Percentiles rank a stretch among this genome's conserved stretches.
Conservation (phyloP, 2,329 filamentous ascomycete species). For the Ceratocystiopsis sp. region DNA sequence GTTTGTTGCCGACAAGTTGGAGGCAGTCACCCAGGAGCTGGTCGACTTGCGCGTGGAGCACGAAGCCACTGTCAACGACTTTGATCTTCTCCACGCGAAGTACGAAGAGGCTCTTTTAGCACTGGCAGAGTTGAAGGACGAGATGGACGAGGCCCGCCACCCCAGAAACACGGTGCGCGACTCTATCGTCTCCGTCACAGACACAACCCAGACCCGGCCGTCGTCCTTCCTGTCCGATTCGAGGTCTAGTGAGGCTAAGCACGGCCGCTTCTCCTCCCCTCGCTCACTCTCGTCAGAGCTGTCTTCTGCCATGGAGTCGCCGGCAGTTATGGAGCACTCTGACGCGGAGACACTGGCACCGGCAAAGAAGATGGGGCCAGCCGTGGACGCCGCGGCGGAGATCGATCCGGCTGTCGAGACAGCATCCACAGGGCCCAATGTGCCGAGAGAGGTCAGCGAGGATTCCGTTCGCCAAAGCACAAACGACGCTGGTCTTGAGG, state of each 20-base stretch:
- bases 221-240: conserved; percentile 73
- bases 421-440: not conserved
- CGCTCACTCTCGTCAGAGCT: conserved; percentile 89
- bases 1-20: conserved; percentile 83
- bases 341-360: conserved; percentile 34
- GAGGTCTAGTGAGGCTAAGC: conserved; percentile 53
- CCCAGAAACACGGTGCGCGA: conserved; percentile 31
- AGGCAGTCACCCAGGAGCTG: conserved; percentile 79
- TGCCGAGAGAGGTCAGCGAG: not conserved
- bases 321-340: conserved; percentile 44
- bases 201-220: conserved; percentile 38
- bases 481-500: conserved; percentile 20
- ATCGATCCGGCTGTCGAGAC: conserved; percentile 3
- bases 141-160: conserved; percentile 62
- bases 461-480: not conserved
- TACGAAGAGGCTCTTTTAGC: conserved; percentile 79
- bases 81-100: conserved; percentile 65
- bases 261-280: conserved; percentile 55
- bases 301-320: conserved; percentile 69
- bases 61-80: conserved; percentile 66
- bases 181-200: conserved; percentile 36
- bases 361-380: not conserved
- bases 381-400: not conserved
- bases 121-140: conserved; percentile 71
- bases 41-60: conserved; percentile 83